These are phyloP conservation scores for Pseudonectria foliicola DNA, from an alignment of 2,329 filamentous ascomycete species.

Conservation along the genomic window DNA sequence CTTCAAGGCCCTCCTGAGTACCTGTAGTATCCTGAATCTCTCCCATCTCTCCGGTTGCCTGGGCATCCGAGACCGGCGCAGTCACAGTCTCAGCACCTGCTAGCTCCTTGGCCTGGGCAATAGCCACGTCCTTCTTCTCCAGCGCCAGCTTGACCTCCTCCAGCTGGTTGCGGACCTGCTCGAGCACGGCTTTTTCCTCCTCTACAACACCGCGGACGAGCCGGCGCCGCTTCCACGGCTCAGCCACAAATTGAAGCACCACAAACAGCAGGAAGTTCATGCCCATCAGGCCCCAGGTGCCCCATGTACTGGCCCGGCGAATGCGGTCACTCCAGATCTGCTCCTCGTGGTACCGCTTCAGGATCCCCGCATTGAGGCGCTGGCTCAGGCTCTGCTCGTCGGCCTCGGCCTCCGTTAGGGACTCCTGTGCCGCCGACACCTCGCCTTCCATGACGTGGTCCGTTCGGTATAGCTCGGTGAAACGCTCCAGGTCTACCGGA, in stretches of 20 bases:
- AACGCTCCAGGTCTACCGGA: conserved; percentile 80
- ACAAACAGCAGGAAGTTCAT: conserved; percentile 88
- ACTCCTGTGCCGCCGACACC: conserved; percentile 64
- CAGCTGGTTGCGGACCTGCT: conserved; percentile 41
- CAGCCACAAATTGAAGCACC: conserved; percentile 78
- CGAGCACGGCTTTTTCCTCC: conserved; percentile 56
- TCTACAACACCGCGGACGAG: conserved; percentile 79
- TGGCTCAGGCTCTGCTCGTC: conserved; percentile 71
- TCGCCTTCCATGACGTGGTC: conserved; percentile 91
- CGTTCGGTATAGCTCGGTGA: conserved; percentile 83
- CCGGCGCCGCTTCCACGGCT: conserved; percentile 80
- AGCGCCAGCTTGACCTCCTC: conserved; percentile 25
- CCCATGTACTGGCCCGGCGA: conserved; percentile 92
- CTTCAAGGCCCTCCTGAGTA: conserved; percentile 6
- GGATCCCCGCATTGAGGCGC: conserved; percentile 71
- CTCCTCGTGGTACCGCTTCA: conserved; percentile 94
- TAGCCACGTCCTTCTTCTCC: conserved; percentile 18
- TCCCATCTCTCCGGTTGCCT: conserved; percentile 7
- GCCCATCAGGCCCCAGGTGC: conserved; percentile 96
- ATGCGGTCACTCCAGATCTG: conserved; percentile 99
- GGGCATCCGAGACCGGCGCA: too few relatives aligned
- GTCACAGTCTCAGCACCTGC: conserved; percentile 4
- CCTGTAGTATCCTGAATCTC: background rate
- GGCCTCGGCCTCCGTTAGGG: conserved; percentile 67
- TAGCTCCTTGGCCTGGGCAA: conserved; percentile 1